These are phyloP conservation scores for Fusarium armeniacum DNA, from an alignment of 2,329 filamentous ascomycete genomes.

Conservation along the genomic window DNA sequence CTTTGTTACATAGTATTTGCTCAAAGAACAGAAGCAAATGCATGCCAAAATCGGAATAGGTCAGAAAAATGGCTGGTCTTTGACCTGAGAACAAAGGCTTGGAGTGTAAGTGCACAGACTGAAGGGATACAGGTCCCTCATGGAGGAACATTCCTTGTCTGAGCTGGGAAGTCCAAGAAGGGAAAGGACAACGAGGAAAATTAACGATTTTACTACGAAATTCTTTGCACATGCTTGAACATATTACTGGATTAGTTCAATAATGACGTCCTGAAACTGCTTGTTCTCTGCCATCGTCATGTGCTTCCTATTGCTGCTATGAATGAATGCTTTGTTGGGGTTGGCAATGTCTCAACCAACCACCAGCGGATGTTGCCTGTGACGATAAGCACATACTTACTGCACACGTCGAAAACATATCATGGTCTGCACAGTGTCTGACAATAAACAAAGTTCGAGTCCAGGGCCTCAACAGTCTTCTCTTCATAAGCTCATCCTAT, in stretches of 20 bases:
- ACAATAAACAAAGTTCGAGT: constrained; percentile 4
- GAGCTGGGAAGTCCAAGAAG: constrained; percentile 13
- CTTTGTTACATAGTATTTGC: constrained; percentile 20
- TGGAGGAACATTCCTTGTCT: constrained; percentile 38
- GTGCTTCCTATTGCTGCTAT: constrained; percentile 1
- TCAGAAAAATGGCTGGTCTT: constrained; percentile 22
- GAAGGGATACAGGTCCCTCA: constrained; percentile 28
- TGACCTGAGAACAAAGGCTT: constrained; percentile 25
- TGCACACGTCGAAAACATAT: background rate
- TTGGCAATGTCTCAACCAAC: constrained; percentile 29
- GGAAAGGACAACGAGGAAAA: constrained; percentile 3
- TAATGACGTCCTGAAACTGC: constrained; percentile 21
- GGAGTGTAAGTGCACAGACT: constrained; percentile 15
- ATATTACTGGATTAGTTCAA: constrained; percentile 15
- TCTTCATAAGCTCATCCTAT: constrained; percentile 12
- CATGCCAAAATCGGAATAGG: constrained; percentile 19
- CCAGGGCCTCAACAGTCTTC: constrained; percentile 9
- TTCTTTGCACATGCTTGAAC: constrained; percentile 27
- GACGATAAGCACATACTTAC: constrained; percentile 17
- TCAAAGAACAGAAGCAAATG: constrained; percentile 5
- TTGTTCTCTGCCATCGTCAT: constrained; percentile 10
- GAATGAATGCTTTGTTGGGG: constrained; percentile 32
- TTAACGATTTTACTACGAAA: constrained; percentile 14
- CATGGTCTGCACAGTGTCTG: background rate
- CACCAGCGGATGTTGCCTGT: constrained; percentile 13